phyloP scores from a whole-genome alignment of 352 stramenopile species.

The Halophytophthora polymorphica region DNA sequence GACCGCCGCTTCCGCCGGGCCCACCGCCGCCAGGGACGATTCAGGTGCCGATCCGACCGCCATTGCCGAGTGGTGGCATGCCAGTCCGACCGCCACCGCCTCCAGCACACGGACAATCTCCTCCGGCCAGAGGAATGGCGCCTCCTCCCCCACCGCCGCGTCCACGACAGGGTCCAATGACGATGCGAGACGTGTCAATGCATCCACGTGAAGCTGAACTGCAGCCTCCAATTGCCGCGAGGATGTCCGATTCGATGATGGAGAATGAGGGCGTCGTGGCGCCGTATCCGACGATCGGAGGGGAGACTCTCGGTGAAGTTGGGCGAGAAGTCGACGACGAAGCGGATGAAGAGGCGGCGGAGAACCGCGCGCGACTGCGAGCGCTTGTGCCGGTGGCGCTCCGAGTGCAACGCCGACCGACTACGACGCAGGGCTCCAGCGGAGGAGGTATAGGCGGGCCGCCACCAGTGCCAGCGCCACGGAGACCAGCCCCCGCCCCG shows the following conservation, averaged over 20 bases:
- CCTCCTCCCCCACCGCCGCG: constrained; percentile 14
- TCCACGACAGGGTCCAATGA: constrained; percentile 5
- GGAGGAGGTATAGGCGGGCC: background rate
- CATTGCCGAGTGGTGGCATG: constrained; percentile 40
- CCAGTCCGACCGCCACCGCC: constrained; percentile 39
- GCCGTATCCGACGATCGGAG: constrained; percentile 26
- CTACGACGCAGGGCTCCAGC: constrained; percentile 2
- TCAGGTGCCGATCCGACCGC: constrained; percentile 51
- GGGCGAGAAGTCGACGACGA: constrained; percentile 30
- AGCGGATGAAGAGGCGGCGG: constrained; percentile 24
- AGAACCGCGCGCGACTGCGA: constrained; percentile 40
- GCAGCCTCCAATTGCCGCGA: background rate
- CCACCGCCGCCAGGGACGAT: constrained; percentile 60
- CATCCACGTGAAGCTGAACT: background rate
- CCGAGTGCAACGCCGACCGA: constrained; percentile 44
- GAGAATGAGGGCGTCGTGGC: constrained; percentile 30
- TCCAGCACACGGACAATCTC: constrained; percentile 17
- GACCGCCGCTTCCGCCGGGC: constrained; percentile 47
- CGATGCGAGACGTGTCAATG: background rate
- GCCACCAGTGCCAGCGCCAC: constrained; percentile 10
- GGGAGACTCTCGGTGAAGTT: background rate
- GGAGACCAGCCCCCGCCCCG: constrained; percentile 18
- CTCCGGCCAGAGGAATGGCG: background rate
- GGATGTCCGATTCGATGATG: background rate
- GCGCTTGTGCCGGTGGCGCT: constrained; percentile 60